Conservation (phyloP, 2,329 filamentous ascomycete species). For the Venturia pyrina region DNA sequence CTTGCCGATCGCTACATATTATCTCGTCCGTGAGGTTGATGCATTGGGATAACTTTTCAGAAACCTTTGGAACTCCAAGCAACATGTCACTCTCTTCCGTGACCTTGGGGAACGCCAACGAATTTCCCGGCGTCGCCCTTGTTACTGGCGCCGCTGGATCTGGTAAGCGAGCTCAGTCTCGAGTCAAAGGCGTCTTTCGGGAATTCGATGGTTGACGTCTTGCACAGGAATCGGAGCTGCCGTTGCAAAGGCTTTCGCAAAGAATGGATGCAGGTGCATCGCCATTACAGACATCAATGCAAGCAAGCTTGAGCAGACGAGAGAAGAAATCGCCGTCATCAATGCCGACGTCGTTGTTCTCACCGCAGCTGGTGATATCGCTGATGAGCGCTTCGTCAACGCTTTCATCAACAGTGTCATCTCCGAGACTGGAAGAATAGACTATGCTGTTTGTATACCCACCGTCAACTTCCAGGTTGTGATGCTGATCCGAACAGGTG, state of each 20-base stretch:
- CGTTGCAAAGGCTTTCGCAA: slow-evolving; percentile 41
- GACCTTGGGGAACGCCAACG: slow-evolving; percentile 5
- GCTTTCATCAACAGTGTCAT: slow-evolving; percentile 26
- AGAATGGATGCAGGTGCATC: slow-evolving; percentile 40
- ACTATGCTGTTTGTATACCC: slow-evolving; percentile 33
- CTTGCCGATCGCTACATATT: not conserved
- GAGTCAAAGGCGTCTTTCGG: too few species aligned
- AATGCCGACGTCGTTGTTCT: slow-evolving; percentile 26
- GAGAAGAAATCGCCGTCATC: slow-evolving; percentile 25
- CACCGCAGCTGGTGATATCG: slow-evolving; percentile 35
- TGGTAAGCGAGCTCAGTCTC: slow-evolving; percentile 16
- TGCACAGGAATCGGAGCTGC: slow-evolving; percentile 45
- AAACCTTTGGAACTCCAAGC: not conserved
- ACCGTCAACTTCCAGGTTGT: not conserved
- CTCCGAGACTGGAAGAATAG: slow-evolving; percentile 35
- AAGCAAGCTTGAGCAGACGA: slow-evolving; percentile 29
- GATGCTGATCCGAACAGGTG: slow-evolving; percentile 22
- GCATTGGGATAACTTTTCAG: slow-evolving; percentile 11
- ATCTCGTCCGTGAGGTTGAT: slow-evolving; percentile 4
- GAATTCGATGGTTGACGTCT: not conserved
- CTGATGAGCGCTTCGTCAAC: slow-evolving; percentile 36
- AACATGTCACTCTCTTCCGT: slow-evolving; percentile 10
- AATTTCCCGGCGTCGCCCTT: slow-evolving; percentile 23
- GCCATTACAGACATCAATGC: slow-evolving; percentile 45
- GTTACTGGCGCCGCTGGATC: slow-evolving; percentile 27